A percentile compares a stretch with the other conserved stretches of the same genome.
These are phyloP conservation scores for Meyerozyma guilliermondii DNA, from an alignment of 1,139 yeast species.

Conservation along the genomic window DNA sequence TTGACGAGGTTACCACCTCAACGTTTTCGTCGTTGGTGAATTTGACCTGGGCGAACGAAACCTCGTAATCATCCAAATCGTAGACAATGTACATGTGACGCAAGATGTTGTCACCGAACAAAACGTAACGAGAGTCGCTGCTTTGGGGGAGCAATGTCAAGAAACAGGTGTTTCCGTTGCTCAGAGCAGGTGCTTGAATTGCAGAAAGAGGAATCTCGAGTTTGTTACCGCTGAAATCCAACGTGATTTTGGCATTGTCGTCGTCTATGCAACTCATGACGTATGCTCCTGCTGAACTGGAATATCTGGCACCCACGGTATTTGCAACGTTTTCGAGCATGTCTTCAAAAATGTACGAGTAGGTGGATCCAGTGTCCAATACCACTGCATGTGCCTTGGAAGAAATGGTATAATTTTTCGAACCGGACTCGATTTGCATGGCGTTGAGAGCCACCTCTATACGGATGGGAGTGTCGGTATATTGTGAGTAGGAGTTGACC, in stretches of 20 bases:
- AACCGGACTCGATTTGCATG: constrained; percentile 10
- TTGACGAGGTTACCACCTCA: constrained; percentile 32
- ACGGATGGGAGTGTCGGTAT: constrained; percentile 16
- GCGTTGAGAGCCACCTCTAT: constrained; percentile 22
- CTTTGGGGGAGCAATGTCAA: neutral
- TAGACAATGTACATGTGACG: constrained; percentile 73
- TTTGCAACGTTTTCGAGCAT: constrained; percentile 24
- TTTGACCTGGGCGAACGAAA: constrained; percentile 64
- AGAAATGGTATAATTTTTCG: constrained; percentile 6
- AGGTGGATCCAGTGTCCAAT: constrained; percentile 23
- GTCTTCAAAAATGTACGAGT: constrained; percentile 26
- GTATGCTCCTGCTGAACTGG: constrained; percentile 24
- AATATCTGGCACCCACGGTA: constrained; percentile 28
- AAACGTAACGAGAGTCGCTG: neutral
- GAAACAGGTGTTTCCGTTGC: neutral
- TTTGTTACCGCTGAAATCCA: constrained; percentile 49
- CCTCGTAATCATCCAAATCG: constrained; percentile 61
- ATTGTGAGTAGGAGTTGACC: neutral
- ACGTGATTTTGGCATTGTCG: constrained; percentile 19
- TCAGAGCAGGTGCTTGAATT: constrained; percentile 14
- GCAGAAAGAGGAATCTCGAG: constrained; percentile 43
- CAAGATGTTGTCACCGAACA: constrained; percentile 65
- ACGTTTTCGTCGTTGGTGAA: constrained; percentile 31
- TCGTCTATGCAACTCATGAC: constrained; percentile 17
- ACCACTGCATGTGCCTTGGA: constrained; percentile 11